Evolutionary conservation across 2,329 filamentous ascomycete genomes (phyloP).

Genomic region (Paraphaeosphaeria sporulosa): DNA sequence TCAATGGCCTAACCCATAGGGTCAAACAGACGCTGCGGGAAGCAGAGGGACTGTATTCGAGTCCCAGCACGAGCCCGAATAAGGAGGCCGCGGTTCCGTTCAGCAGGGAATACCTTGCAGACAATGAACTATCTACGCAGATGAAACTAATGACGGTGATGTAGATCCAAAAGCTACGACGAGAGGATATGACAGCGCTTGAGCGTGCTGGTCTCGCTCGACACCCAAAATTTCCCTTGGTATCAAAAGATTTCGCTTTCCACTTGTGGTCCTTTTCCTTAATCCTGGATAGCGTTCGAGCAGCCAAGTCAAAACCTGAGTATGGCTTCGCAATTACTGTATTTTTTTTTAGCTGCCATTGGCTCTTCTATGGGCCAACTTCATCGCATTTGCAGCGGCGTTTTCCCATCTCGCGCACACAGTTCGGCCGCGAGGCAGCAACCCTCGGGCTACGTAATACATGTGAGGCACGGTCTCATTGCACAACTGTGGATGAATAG

Average conservation of each 20-base stretch:
- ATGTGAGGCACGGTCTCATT: conserved; percentile 14
- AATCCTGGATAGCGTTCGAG: conserved; percentile 44
- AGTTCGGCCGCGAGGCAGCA: conserved; percentile 15
- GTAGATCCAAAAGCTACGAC: conserved; percentile 38
- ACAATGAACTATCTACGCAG: conserved; percentile 44
- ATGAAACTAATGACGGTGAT: conserved; percentile 53
- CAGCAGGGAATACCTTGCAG: conserved; percentile 42
- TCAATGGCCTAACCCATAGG: conserved; percentile 56
- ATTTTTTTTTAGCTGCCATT: conserved; percentile 43
- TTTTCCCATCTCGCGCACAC: conserved; percentile 25
- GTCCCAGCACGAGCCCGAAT: conserved; percentile 48
- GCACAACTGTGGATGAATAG: conserved; percentile 28
- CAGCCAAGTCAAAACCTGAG: conserved; percentile 24
- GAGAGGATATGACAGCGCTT: conserved; percentile 23
- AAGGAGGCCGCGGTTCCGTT: conserved; percentile 45
- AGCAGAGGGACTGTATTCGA: conserved; percentile 57
- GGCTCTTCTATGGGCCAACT: conserved; percentile 25
- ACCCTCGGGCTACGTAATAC: conserved; percentile 10
- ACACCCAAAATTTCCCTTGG: conserved; percentile 28
- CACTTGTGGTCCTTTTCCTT: conserved; percentile 32
- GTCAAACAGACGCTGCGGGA: conserved; percentile 58
- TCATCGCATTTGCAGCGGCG: conserved; percentile 47
- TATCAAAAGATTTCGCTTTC: conserved; percentile 33
- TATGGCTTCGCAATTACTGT: conserved; percentile 34
- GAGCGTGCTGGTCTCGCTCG: conserved; percentile 25